Base-by-base conservation (phyloP, 2,329 filamentous ascomycete genomes). In the Dothideomycetes sp. region DNA sequence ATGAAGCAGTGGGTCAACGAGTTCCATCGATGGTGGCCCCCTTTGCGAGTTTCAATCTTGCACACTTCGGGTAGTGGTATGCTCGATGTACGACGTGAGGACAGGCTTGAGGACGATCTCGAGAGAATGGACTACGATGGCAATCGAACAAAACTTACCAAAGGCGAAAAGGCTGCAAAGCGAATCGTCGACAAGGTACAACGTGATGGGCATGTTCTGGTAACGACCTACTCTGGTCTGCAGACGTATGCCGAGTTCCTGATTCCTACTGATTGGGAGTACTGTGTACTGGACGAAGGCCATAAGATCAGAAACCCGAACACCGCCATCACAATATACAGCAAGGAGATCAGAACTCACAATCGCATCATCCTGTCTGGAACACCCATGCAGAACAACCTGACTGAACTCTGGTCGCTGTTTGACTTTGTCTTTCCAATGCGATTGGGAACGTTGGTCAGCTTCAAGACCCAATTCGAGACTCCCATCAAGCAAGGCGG, bases 11-110 rank as follows among this genome's bases (percentile, higher is more conserved):
- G 91, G 91, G 91, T 95, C 10, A 94, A 93, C 49, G 91, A 98
- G 56, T 96, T 98, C 52, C 93, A 98, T 62, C 79, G 82, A 10
- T 98, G 93, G 93, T 98, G 93, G 93, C 91, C 91, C n/a, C 82
- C 91, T n/a, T 69, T 98, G 22, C 77, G 93, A 29, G 91, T 98
- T 4, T 94, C 88, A 0, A 96, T 98, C 47, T 61, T 98, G 34
- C 91, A 98, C 58, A 86, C 86, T 1, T 95, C 91, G 4, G 91
- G 91, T 3, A 96, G 87, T 58, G 93, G 91, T 13, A 96, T 98
- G 89, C 67, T 95, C 39, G 87, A 94, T 49, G 69, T 93, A 17
- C 64, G 66, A 31, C 68, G 64, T 35, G 78, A 80, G 55, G 68
- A 67, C 43, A 70, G 68, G 23, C 70, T 71, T 35, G 84, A 89